A percentile compares a stretch with the other conserved stretches of the same genome.
These are phyloP conservation scores for Trichoderma arundinaceum DNA, from an alignment of 2,329 filamentous ascomycete genomes.

Conservation along the genomic window DNA sequence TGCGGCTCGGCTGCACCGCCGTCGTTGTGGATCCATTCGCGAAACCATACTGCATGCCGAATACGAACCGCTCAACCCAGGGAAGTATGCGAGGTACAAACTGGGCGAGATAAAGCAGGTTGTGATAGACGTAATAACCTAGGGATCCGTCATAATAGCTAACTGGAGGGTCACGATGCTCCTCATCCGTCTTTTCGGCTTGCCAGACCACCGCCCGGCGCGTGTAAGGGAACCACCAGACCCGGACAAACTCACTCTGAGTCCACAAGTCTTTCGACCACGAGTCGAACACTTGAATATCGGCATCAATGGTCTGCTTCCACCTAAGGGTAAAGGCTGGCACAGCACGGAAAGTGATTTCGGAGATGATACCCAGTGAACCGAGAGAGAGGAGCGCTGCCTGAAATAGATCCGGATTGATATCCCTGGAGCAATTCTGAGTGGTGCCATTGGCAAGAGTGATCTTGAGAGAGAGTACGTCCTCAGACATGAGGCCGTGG, in stretches of 20 bases:
- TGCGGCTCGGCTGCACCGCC: constrained; percentile 80
- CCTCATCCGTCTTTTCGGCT: constrained; percentile 75
- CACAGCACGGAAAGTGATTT: constrained; percentile 83
- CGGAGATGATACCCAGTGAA: constrained; percentile 86
- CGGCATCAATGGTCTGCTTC: constrained; percentile 77
- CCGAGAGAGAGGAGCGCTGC: constrained; percentile 87
- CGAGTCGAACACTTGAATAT: constrained; percentile 68
- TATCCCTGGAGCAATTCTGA: constrained; percentile 70
- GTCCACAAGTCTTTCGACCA: constrained; percentile 84
- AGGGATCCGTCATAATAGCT: constrained; percentile 83
- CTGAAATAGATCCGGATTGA: constrained; percentile 80
- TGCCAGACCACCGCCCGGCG: constrained; percentile 87
- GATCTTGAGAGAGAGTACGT: constrained; percentile 74
- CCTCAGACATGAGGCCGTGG: constrained; percentile 85
- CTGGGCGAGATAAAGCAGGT: constrained; percentile 80
- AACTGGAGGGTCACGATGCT: constrained; percentile 61
- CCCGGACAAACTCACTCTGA: constrained; percentile 83
- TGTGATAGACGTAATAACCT: constrained; percentile 91
- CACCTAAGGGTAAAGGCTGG: constrained; percentile 85
- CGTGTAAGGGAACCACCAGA: constrained; percentile 98
- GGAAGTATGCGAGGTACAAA: constrained; percentile 80
- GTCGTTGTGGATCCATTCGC: constrained; percentile 67
- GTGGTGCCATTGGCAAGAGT: constrained; percentile 81
- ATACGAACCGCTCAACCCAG: constrained; percentile 94
- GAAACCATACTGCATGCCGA: constrained; percentile 97